Conservation (phyloP, 495 filamentous ascomycete genomes). For the Cetradonia linearis region DNA sequence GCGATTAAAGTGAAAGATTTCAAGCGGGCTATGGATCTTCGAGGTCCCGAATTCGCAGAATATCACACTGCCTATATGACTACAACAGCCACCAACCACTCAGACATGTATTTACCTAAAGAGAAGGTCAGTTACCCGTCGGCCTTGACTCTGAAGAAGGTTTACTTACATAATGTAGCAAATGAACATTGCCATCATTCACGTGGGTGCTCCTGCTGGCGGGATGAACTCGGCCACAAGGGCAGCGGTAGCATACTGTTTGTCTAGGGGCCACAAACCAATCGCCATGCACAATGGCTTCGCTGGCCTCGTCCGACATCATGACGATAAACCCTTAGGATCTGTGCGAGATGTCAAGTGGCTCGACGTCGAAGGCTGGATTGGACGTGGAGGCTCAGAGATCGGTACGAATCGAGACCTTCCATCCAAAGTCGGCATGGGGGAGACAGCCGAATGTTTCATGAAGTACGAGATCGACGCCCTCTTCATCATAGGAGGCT, state of each 20-base stretch:
- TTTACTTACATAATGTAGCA: constrained; percentile 38
- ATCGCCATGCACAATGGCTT: constrained; percentile 95
- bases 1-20: constrained; percentile 79
- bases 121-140: constrained; percentile 49
- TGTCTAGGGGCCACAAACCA: constrained; percentile 85
- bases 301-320: constrained; percentile 85
- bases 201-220: constrained; percentile 90
- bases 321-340: constrained; percentile 67
- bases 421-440: constrained; percentile 72
- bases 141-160: not conserved
- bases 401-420: constrained; percentile 96
- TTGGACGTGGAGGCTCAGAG: constrained; percentile 90
- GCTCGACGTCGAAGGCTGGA: constrained; percentile 93
- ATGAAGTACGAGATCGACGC: constrained; percentile 80
- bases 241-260: constrained; percentile 89
- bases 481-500: constrained; percentile 87
- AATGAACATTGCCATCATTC: constrained; percentile 90
- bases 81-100: constrained; percentile 65
- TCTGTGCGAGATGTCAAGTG: constrained; percentile 77
- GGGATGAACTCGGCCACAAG: constrained; percentile 98
- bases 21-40: constrained; percentile 68
- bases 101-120: constrained; percentile 51
- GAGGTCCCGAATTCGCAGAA: constrained; percentile 90
- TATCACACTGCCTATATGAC: constrained; percentile 83
- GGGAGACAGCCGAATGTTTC: constrained; percentile 75